These are phyloP conservation scores for Simmondsia chinensis DNA, from an alignment of 148 eudicot species.

Conservation along the genomic window DNA sequence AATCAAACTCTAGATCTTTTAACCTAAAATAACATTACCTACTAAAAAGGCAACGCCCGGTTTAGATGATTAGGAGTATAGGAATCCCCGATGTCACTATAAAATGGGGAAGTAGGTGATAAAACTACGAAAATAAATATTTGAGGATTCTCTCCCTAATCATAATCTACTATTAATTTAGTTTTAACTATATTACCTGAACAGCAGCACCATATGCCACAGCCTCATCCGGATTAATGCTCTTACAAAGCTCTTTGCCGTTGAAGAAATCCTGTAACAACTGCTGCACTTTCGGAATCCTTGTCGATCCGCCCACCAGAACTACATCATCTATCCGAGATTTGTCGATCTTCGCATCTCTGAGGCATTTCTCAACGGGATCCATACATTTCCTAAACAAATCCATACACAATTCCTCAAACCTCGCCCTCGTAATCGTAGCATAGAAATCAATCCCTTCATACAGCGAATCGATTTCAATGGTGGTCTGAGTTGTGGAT, in stretches of 20 bases:
- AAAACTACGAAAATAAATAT: no score
- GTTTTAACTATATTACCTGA: no score
- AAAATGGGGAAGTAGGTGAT: no score
- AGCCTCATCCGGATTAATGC: conserved; percentile 16
- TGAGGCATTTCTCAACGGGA: conserved; percentile 12
- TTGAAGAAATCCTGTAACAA: conserved; percentile 14
- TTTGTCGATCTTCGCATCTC: conserved; percentile 14
- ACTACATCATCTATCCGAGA: conserved; percentile 5
- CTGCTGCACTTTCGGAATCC: conserved; percentile 15
- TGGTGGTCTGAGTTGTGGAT: conserved; percentile 11
- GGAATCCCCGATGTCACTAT: no score
- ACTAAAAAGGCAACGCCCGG: no score
- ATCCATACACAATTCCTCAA: conserved; percentile 14
- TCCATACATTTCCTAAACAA: conserved; percentile 19
- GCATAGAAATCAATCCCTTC: conserved; percentile 17
- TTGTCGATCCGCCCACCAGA: conserved; percentile 10
- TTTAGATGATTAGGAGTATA: no score
- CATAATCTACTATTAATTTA: no score
- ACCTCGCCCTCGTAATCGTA: conserved; percentile 12
- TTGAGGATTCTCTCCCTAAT: no score
- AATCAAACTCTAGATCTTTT: no score
- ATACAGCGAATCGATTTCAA: conserved; percentile 11
- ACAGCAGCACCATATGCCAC: conserved; percentile 17
- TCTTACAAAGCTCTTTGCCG: conserved; percentile 16
- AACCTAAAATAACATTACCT: no score